Evolutionary conservation across 305 asterid genomes (phyloP), one percentile per base, ranked within the genome.

Genomic region (Euphrasia arctica): DNA sequence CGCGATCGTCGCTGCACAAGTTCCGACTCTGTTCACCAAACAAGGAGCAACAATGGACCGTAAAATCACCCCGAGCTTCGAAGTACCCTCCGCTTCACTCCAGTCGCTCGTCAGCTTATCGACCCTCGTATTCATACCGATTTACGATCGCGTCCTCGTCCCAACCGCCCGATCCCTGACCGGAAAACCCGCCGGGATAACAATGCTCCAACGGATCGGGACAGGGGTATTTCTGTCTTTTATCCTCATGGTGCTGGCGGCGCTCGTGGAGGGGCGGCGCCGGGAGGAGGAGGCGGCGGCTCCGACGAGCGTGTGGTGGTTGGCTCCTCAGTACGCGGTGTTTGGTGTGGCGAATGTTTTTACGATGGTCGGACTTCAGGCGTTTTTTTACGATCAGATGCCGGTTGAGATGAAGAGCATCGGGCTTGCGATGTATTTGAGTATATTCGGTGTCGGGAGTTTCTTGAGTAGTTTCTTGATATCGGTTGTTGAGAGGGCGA

Each of bases 11-110:
- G 36, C 3, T n/a, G 43, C 78, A 11, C 85, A 80, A 27, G 31
- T 65, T 4, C 22, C 80, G 0, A 77, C 82, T 31, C 60, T 83
- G 12, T 86, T 81, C 71, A 80, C 78, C 15, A 75, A 83, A 74
- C 90, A 81, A 75, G 94, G 81, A 6, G 54, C 68, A 9, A 78
- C 88, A 9, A 68, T 86, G 79, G 79, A 81, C 72, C 78, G 82
- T 12, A 65, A 60, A 43, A 57, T 86, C 1, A 25, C 58, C 5
- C 22, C 59, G 10, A 22, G 50, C 15, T 58, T 76, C n/a, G 68
- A 68, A 50, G 50, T 79, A 36, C 81, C 82, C 0, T 58, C 74
- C 0, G 81, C 85, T 13, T 72, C 79, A 13, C 71, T 80, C 6
- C 73, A 62, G 58, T 62, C 66, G 55, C 49, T 62, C 8, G 68